phyloP scores from a whole-genome alignment of 345 rosid species.

The Fremontodendron californicum region DNA sequence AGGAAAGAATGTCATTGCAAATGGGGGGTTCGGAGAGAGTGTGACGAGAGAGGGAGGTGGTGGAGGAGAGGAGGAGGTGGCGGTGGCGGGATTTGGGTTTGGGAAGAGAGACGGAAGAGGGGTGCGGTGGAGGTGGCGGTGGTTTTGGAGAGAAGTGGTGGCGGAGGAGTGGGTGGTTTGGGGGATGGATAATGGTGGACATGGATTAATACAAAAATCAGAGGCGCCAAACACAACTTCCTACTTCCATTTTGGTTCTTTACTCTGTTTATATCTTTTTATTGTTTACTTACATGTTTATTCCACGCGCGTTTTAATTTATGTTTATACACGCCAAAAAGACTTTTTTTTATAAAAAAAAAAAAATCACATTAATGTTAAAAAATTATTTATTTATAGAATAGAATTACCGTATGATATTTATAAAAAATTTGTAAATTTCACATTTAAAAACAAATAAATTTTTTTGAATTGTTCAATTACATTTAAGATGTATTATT shows the following conservation, averaged over 20 bases:
- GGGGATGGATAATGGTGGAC: constrained; percentile 41
- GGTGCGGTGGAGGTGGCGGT: constrained; percentile 7
- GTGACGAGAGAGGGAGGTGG: constrained; percentile 13
- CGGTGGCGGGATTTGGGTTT: constrained; percentile 3
- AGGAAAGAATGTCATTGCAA: constrained; percentile 15
- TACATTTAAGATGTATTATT: no score
- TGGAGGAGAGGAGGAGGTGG: constrained; percentile 22
- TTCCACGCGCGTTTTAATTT: background rate
- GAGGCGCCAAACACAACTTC: constrained; percentile 20
- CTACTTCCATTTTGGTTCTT: background rate
- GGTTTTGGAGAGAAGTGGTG: constrained; percentile 16
- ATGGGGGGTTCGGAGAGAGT: constrained; percentile 18
- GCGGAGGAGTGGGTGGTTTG: constrained; percentile 23
- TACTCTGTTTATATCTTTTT: background rate
- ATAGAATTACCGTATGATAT: no score
- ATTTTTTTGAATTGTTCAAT: no score
- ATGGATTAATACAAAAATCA: constrained; percentile 19
- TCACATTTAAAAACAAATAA: no score
- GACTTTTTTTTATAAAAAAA: background rate
- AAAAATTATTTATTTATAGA: no score
- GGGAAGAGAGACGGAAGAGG: background rate
- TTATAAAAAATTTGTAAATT: no score
- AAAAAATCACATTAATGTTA: no score
- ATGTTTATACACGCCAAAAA: background rate
- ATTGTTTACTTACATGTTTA: background rate